Percentiles rank a stretch among this genome's conserved stretches.
Conservation (phyloP, 805 yeast genomes). For the Phaffomyces antillensis region DNA sequence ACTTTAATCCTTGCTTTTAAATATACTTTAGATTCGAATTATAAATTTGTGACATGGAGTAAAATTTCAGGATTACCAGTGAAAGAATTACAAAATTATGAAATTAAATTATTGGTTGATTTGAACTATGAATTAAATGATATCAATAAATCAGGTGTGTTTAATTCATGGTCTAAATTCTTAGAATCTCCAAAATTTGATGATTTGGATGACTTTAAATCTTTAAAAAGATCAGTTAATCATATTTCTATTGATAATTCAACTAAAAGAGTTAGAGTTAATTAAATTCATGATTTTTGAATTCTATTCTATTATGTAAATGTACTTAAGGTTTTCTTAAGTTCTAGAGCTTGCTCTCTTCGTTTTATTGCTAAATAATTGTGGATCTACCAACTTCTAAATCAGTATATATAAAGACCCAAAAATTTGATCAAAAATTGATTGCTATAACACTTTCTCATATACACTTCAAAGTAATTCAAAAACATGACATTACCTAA, state of each 20-base stretch:
- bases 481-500: constrained; percentile 15
- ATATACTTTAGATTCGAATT: constrained; percentile 66
- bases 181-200: background rate
- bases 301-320: no score
- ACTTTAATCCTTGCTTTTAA: constrained; percentile 68
- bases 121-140: constrained; percentile 49
- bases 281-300: background rate
- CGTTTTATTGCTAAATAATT: no score
- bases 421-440: background rate
- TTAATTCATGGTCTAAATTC: background rate
- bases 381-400: no score
- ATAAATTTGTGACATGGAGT: constrained; percentile 64
- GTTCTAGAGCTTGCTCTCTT: no score
- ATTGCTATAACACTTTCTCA: background rate
- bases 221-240: background rate
- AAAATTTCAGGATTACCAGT: constrained; percentile 60
- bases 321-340: no score
- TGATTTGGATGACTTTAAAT: background rate
- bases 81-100: constrained; percentile 44
- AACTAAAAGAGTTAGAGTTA: background rate
- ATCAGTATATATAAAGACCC: background rate
- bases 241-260: background rate
- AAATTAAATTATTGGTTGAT: constrained; percentile 42
- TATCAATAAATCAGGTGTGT: constrained; percentile 3
- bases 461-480: background rate